Base-by-base conservation (phyloP, 2,329 filamentous ascomycete genomes). In the Nemania sp. region DNA sequence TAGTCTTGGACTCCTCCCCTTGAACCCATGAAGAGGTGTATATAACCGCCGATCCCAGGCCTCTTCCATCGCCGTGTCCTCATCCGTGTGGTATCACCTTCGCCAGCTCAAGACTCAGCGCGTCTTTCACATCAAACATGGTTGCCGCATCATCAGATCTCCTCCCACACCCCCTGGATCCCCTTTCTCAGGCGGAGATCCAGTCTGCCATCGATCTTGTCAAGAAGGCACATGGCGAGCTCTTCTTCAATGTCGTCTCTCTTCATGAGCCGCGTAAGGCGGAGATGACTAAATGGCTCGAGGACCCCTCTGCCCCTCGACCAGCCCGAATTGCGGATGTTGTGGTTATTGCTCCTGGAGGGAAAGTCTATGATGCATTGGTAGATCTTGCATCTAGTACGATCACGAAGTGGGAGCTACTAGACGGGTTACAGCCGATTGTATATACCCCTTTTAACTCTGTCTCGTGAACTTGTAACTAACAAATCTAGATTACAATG, bases 221-320 rank as follows among this genome's bases (percentile, higher is more conserved):
- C 71, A 89, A 89, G 69, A 88, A 90, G 73, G 85, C 91, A 67
- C 85, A 97, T 78, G 84, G 88, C 65, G 84, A 90, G 56, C 85
- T 97, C 67, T 89, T 90, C 79, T 97, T 94, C 87, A 96, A 97
- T 83, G 92, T 94, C 2, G 90, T 97, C 64, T 92, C 93, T 2
- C 84, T 97, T 29, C 90, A 90, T 75, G 94, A 97, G 83, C 94
- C 94, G 56, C 91, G 91, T 71, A 97, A 97, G 84, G 89, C 86
- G 53, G 89, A 93, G 74, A 94, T 97, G 92, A 84, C 90, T 77
- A 87, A 86, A 67, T 97, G 93, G 93, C 81, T 97, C 13, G 89
- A 86, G 56, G 85, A 89, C 66, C 89, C 92, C 0, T 81, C 87
- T 10, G 82, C 84, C 0, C 85, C 89, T 0, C 85, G 88, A 52